Percentiles rank a stretch among this genome's conserved stretches.
Conservation (phyloP, 805 yeast genomes). For the Kodamaea neixiangensis region DNA sequence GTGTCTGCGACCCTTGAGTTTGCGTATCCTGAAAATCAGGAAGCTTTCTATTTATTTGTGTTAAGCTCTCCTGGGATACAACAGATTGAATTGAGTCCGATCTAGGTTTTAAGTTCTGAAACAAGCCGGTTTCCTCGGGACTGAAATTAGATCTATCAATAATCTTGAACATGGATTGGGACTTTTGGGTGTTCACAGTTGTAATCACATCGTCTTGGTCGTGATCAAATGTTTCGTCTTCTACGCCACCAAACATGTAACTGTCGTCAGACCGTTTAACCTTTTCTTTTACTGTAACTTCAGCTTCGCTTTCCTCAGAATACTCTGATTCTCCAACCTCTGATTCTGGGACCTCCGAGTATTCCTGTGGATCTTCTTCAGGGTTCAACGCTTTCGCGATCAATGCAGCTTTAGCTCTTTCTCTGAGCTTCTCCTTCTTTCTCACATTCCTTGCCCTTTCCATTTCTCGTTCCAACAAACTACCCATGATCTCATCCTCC, state of each 20-base stretch:
- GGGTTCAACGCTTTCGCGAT: slow-evolving; percentile 17
- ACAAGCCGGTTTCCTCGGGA: slow-evolving; percentile 19
- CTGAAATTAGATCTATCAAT: neutral
- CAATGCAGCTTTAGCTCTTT: slow-evolving; percentile 37
- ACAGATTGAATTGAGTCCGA: neutral
- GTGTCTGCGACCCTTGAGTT: slow-evolving; percentile 12
- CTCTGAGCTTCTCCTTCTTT: slow-evolving; percentile 41
- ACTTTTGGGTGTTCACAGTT: slow-evolving; percentile 12
- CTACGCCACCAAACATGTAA: slow-evolving; percentile 28
- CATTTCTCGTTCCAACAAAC: slow-evolving; percentile 51
- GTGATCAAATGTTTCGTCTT: slow-evolving; percentile 10
- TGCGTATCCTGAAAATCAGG: slow-evolving; percentile 27
- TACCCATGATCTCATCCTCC: slow-evolving; percentile 47
- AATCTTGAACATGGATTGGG: slow-evolving; percentile 5
- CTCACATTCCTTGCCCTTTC: slow-evolving; percentile 49
- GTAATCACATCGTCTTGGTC: slow-evolving; percentile 17
- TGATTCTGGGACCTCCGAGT: slow-evolving; percentile 22
- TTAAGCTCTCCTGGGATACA: slow-evolving; percentile 12
- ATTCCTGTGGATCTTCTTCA: slow-evolving; percentile 13
- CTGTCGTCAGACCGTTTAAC: slow-evolving; percentile 23
- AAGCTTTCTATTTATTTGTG: slow-evolving; percentile 14
- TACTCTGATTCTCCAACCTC: slow-evolving; percentile 21
- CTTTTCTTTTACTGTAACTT: slow-evolving; percentile 10
- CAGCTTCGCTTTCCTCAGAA: slow-evolving; percentile 13
- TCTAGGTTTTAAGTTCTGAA: slow-evolving; percentile 33